A percentile compares a stretch with the other conserved stretches of the same genome.
phyloP scores from a whole-genome alignment of 352 stramenopile genomes.

The Phytophthora aleatoria region DNA sequence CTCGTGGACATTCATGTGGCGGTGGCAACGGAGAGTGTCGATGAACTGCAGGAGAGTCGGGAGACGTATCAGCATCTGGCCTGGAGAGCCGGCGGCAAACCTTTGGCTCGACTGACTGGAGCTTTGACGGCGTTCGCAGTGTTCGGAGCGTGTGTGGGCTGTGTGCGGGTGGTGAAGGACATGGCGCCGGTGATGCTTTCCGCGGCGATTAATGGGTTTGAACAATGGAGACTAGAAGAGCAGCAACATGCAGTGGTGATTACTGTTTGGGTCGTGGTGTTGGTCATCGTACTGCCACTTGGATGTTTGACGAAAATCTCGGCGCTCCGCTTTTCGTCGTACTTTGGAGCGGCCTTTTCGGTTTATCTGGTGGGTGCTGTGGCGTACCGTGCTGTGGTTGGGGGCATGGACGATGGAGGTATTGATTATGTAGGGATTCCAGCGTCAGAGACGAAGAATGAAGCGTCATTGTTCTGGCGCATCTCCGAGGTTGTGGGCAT shows the following conservation, averaged over 20 bases:
- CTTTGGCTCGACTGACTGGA: conserved; percentile 55
- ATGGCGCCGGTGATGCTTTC: conserved; percentile 68
- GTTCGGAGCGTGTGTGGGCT: conserved; percentile 79
- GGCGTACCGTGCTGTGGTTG: conserved; percentile 50
- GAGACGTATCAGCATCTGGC: conserved; percentile 76
- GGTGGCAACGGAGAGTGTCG: conserved; percentile 32
- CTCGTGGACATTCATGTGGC: conserved; percentile 68
- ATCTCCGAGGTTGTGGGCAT: conserved; percentile 71
- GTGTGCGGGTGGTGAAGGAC: conserved; percentile 71
- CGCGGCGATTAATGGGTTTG: conserved; percentile 25
- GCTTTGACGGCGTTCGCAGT: conserved; percentile 72
- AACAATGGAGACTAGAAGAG: conserved; percentile 29
- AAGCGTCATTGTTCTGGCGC: conserved; percentile 43
- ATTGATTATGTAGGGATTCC: not conserved
- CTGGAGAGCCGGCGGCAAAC: conserved; percentile 54
- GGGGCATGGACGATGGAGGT: conserved; percentile 8
- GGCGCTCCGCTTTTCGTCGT: conserved; percentile 74
- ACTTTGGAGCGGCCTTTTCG: conserved; percentile 72
- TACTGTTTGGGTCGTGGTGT: conserved; percentile 64
- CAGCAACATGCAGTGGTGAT: conserved; percentile 42
- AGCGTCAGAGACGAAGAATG: not conserved
- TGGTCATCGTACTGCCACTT: conserved; percentile 65
- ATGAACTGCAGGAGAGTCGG: conserved; percentile 40
- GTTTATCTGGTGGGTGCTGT: conserved; percentile 73
- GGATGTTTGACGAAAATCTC: conserved; percentile 77